Evolutionary conservation across 441 rosid genomes (phyloP).

Genomic region (Breynia disticha): DNA sequence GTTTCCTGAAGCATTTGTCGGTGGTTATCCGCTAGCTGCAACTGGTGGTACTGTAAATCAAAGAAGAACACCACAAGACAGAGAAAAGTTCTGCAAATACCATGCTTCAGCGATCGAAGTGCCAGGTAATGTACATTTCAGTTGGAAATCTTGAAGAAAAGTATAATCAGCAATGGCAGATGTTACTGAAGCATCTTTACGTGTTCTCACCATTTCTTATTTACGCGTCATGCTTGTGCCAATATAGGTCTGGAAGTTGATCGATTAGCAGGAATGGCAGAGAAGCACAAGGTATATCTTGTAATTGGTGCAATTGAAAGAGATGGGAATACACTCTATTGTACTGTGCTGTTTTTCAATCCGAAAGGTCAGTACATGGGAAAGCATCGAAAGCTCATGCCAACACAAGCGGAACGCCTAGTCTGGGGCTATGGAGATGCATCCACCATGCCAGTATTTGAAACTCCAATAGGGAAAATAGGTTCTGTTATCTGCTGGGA

Average conservation of each 20-base stretch:
- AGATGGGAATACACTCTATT: conserved; percentile 28
- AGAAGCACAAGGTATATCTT: conserved; percentile 15
- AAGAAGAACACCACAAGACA: conserved; percentile 47
- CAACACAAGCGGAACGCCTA: conserved; percentile 41
- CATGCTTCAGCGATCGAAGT: conserved; percentile 72
- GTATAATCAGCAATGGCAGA: background rate
- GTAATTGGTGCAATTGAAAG: conserved; percentile 24
- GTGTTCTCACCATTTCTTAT: background rate
- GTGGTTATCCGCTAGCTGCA: conserved; percentile 66
- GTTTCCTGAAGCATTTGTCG: conserved; percentile 82
- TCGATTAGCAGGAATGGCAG: conserved; percentile 13
- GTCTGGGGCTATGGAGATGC: conserved; percentile 70
- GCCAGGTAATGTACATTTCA: conserved; percentile 41
- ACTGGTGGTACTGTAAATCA: conserved; percentile 41
- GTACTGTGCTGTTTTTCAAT: conserved; percentile 64
- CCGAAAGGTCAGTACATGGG: conserved; percentile 54
- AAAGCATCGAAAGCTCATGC: conserved; percentile 54
- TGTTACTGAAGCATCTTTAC: background rate
- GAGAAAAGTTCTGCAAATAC: conserved; percentile 56
- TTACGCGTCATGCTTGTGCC: background rate
- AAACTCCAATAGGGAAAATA: conserved; percentile 18
- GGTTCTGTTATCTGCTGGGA: conserved; percentile 21
- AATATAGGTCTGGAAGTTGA: conserved; percentile 21
- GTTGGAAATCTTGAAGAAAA: background rate
- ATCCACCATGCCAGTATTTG: conserved; percentile 12